These are phyloP conservation scores for Hypoxylon sp. DNA, from an alignment of 2,329 filamentous ascomycete species.

Conservation along the genomic window DNA sequence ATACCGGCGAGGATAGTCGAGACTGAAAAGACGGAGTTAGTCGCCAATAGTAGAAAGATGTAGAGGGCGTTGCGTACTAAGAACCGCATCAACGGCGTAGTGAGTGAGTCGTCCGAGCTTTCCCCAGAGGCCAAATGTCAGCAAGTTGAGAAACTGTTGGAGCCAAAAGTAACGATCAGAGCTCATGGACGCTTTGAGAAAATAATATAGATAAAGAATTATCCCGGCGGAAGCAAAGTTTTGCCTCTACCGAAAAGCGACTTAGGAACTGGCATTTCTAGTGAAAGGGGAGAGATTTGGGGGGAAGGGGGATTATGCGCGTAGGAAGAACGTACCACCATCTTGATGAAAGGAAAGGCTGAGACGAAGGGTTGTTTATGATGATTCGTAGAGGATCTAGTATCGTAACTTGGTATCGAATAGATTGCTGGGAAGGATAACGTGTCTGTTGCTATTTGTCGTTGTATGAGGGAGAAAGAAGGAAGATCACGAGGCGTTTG, in stretches of 20 bases:
- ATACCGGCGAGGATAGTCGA: constrained; percentile 97
- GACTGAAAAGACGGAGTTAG: constrained; percentile 67
- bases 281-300: constrained; percentile 9
- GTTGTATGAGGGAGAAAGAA: constrained; percentile 22
- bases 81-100: constrained; percentile 95
- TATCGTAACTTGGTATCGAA: constrained; percentile 16
- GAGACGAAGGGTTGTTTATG: neutral
- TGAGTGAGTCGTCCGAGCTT: constrained; percentile 95
- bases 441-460: constrained; percentile 18
- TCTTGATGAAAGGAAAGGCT: constrained; percentile 26
- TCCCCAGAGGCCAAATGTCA: constrained; percentile 77
- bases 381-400: constrained; percentile 17
- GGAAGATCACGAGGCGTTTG: constrained; percentile 38
- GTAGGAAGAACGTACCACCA: constrained; percentile 42
- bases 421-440: constrained; percentile 12
- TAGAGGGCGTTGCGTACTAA: constrained; percentile 72
- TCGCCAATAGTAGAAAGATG: constrained; percentile 18
- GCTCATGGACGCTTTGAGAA: constrained; percentile 59
- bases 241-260: constrained; percentile 19
- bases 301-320: constrained; percentile 25
- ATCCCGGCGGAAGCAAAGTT: constrained; percentile 10
- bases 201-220: constrained; percentile 6
- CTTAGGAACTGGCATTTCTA: constrained; percentile 6
- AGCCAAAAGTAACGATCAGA: constrained; percentile 48
- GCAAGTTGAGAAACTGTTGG: constrained; percentile 73